These are phyloP conservation scores for Fermentozyma sake DNA, from an alignment of 1,139 yeast genomes.

Conservation along the genomic window DNA sequence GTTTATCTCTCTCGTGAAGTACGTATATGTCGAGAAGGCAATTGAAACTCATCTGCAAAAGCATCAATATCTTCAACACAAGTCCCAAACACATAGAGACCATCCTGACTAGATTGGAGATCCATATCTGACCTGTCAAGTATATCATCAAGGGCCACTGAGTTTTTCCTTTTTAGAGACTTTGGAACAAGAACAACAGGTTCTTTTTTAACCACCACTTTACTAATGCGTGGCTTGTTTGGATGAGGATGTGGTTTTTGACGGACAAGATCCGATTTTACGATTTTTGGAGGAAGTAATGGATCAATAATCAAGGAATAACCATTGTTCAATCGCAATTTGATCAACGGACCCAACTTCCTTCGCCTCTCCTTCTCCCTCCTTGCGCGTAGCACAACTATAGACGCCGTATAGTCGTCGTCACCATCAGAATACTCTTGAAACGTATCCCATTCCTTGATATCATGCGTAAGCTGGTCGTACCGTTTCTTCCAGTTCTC, in stretches of 20 bases:
- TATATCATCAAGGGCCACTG: too few relatives aligned
- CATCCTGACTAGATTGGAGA: conserved; percentile 2
- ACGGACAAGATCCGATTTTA: conserved; percentile 3
- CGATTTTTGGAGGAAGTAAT: conserved; percentile 22
- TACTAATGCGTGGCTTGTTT: not conserved
- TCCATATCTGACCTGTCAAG: too few relatives aligned
- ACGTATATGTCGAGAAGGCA: conserved; percentile 3
- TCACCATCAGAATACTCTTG: conserved; percentile 7
- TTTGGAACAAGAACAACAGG: not conserved
- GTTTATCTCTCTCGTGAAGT: too few relatives aligned
- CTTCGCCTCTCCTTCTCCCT: conserved; percentile 17
- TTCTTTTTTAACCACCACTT: not conserved
- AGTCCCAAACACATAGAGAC: conserved; percentile 5
- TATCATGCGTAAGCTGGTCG: conserved; percentile 23
- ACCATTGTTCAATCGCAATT: conserved; percentile 25
- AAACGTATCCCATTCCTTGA: conserved; percentile 15
- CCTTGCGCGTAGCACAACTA: conserved; percentile 15
- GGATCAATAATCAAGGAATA: conserved; percentile 28
- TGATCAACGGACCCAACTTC: conserved; percentile 22
- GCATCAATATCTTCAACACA: conserved; percentile 3
- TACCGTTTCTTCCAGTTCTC: conserved; percentile 39
- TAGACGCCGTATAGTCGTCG: conserved; percentile 19
- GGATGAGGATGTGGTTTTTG: not conserved
- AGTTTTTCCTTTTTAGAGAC: too few relatives aligned
- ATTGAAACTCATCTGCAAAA: conserved; percentile 4